These are phyloP conservation scores for Talaromyces verruculosus DNA, from an alignment of 2,329 filamentous ascomycete genomes.

Conservation along the genomic window DNA sequence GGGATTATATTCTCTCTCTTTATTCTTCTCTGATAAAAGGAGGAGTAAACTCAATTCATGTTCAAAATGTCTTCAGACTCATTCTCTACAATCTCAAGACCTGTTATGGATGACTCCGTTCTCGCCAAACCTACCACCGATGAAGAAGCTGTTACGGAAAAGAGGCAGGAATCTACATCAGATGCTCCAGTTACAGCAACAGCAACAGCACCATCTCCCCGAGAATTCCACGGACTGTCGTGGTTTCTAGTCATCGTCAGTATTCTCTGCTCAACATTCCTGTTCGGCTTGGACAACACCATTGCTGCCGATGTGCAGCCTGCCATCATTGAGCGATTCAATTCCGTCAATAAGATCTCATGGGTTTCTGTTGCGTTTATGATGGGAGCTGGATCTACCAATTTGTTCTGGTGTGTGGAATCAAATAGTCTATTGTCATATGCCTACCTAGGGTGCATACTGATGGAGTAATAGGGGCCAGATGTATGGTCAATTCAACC, in stretches of 20 bases:
- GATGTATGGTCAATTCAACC: background rate
- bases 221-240: background rate
- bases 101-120: background rate
- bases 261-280: slow-evolving; percentile 5
- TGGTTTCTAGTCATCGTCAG: background rate
- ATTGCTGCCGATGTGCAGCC: slow-evolving; percentile 50
- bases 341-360: slow-evolving; percentile 39
- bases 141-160: background rate
- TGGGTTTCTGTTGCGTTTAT: slow-evolving; percentile 46
- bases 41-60: too few species aligned
- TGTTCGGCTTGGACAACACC: slow-evolving; percentile 42
- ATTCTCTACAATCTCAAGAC: background rate
- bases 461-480: background rate
- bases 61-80: background rate
- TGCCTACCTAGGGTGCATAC: too few species aligned
- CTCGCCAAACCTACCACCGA: background rate
- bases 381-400: slow-evolving; percentile 35
- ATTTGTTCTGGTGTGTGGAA: background rate
- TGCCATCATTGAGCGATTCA: slow-evolving; percentile 39
- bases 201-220: background rate
- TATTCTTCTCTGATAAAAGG: too few species aligned
- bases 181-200: background rate
- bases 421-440: too few species aligned
- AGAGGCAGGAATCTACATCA: background rate
- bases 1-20: too few species aligned